A percentile compares a stretch with the other conserved stretches of the same genome.
Conservation (phyloP, 2,329 filamentous ascomycete species). For the Grosmannia clavigera region DNA sequence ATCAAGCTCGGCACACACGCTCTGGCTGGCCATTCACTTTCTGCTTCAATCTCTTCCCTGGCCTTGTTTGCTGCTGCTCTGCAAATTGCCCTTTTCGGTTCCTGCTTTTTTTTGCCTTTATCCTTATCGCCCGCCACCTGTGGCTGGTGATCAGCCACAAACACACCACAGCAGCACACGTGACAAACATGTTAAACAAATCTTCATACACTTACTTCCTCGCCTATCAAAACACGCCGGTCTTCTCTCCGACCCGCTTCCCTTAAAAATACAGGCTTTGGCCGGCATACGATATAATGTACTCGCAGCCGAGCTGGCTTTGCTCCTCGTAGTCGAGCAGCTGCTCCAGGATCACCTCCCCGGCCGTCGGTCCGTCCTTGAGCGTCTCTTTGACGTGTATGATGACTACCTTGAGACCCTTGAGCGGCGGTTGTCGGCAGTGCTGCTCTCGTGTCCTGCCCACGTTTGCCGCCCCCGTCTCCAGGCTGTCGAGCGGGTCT, state of each 20-base stretch:
- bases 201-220: background rate
- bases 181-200: background rate
- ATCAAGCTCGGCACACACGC: background rate
- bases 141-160: background rate
- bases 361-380: slow-evolving; percentile 52
- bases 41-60: background rate
- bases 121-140: background rate
- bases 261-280: slow-evolving; percentile 41
- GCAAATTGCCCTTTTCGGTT: background rate
- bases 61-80: background rate
- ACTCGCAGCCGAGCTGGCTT: slow-evolving; percentile 63
- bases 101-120: background rate
- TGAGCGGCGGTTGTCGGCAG: slow-evolving; percentile 29
- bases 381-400: slow-evolving; percentile 91
- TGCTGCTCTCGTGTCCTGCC: background rate
- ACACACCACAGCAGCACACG: too few relatives aligned
- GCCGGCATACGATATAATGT: slow-evolving; percentile 57
- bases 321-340: slow-evolving; percentile 53
- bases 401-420: slow-evolving; percentile 67
- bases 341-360: slow-evolving; percentile 57
- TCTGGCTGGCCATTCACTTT: background rate
- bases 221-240: background rate
- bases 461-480: slow-evolving; percentile 2
- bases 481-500: background rate
- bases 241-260: background rate